These are phyloP conservation scores for Apiotrichum mycotoxinovorans DNA, from an alignment of 1,284 basidiomycete genomes.

Conservation along the genomic window DNA sequence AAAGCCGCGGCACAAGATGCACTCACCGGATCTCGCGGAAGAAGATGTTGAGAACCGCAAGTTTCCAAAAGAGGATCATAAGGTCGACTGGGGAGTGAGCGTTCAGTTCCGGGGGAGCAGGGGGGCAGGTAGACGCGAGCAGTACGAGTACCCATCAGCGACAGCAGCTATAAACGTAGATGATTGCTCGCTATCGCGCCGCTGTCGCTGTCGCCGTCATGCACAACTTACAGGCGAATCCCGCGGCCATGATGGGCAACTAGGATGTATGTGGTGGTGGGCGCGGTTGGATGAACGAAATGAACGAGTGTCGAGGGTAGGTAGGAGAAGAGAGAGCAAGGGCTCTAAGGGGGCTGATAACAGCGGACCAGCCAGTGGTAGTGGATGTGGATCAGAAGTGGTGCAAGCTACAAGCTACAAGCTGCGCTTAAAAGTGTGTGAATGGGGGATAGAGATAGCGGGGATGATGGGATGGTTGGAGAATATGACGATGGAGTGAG, in stretches of 20 bases:
- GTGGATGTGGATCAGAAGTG: too few relatives aligned
- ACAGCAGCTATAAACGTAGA: too few relatives aligned
- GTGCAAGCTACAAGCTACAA: too few relatives aligned
- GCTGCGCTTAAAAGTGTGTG: too few relatives aligned
- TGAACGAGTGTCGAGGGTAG: slow-evolving; percentile 1
- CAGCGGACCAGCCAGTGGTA: too few relatives aligned
- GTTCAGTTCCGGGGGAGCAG: too few relatives aligned
- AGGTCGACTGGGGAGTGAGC: slow-evolving; percentile 35
- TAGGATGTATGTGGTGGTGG: not conserved
- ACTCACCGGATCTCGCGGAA: slow-evolving; percentile 82
- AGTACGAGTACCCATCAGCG: too few relatives aligned
- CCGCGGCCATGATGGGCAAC: slow-evolving; percentile 32
- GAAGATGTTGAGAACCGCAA: slow-evolving; percentile 83
- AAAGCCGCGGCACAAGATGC: not conserved
- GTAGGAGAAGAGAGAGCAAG: not conserved
- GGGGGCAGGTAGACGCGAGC: not conserved
- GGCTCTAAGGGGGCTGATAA: too few relatives aligned
- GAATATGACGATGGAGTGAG: not conserved
- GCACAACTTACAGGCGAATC: slow-evolving; percentile 30
- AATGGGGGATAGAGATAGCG: too few relatives aligned
- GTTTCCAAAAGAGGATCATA: slow-evolving; percentile 57
- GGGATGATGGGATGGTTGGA: not conserved
- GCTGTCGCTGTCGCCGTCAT: not conserved
- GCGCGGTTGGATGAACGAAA: not conserved
- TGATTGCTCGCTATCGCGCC: too few relatives aligned